Percentiles rank a stretch among this genome's conserved stretches.
These are phyloP conservation scores for Neoboletus magnificus DNA, from an alignment of 768 basidiomycete genomes.

Conservation along the genomic window DNA sequence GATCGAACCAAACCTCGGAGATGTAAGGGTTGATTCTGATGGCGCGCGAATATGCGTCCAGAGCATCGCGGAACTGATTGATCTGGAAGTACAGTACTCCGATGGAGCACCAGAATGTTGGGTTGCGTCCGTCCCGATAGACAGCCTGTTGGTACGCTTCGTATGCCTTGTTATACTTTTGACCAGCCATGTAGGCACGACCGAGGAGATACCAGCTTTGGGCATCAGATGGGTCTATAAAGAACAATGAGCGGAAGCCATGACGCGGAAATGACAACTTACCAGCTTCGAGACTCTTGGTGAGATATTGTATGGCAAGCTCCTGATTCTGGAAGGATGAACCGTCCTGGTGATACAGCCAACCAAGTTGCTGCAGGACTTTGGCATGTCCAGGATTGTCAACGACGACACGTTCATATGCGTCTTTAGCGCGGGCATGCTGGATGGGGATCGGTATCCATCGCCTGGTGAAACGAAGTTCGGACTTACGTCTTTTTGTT, in stretches of 20 bases:
- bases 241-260: background rate
- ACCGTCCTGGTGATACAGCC: constrained; percentile 95
- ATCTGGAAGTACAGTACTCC: constrained; percentile 99
- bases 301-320: constrained; percentile 87
- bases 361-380: constrained; percentile 95
- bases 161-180: constrained; percentile 99
- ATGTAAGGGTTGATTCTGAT: constrained; percentile 99
- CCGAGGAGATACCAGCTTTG: constrained; percentile 99
- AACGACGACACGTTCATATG: constrained; percentile 91
- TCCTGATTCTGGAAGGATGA: constrained; percentile 97
- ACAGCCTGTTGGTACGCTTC: constrained; percentile 99
- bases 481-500: constrained; percentile 84
- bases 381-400: constrained; percentile 96
- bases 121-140: constrained; percentile 97
- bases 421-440: constrained; percentile 89
- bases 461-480: background rate
- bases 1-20: constrained; percentile 77
- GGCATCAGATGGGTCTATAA: constrained; percentile 86
- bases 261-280: constrained; percentile 24
- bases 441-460: constrained; percentile 33
- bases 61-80: constrained; percentile 97
- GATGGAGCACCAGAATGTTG: constrained; percentile 99
- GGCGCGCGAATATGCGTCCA: constrained; percentile 97
- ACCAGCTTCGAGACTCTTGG: constrained; percentile 95
- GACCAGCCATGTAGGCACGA: constrained; percentile 97